Evolutionary conservation across 2,329 filamentous ascomycete species (phyloP), one percentile per base, ranked within the genome.

Genomic region (Beauveria sp.): DNA sequence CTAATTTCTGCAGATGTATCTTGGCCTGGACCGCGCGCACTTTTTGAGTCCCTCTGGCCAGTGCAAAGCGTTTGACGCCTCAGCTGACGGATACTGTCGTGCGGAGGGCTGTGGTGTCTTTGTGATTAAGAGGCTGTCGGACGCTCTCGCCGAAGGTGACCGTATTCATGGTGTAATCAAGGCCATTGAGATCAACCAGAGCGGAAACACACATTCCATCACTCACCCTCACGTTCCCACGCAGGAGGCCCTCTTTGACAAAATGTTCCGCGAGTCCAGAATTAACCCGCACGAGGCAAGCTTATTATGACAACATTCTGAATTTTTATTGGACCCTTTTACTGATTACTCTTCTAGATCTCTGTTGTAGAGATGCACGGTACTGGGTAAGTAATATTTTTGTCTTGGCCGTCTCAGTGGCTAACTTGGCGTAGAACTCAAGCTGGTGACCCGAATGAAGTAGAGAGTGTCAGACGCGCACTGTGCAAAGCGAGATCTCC

Each of bases 401-500:
- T 2, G 4, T 6, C 14, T 22, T 10, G n/a, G 14, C 12, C 22
- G 5, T 10, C 26, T 22, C 45, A 48, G 10, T 43, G 75, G 76
- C 66, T 69, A 70, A 12, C 77, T 81, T 62, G 77, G 77, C 5
- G 79, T 78, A 0, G 77, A 77, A 81, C 79, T 3, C 69, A 72
- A 50, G 74, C 74, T 3, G 79, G 79, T 1, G 79, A 81, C 63
- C 74, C 76, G 0, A 70, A 73, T 22, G 78, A 80, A 64, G 75
- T 87, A 79, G 78, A 80, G 2, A 85, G 82, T 0, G 84, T 89
- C 54, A 77, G 79, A 16, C 46, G 46, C 5, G 46, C 46, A 28
- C 69, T 87, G 85, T 10, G 88, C 86, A 7, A 91, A 95, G 73
- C 91, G 93, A 88, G 77, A 81, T 61, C 73, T 78, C 26, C 81